Evolutionary conservation across 2,329 filamentous ascomycete species (phyloP).

Genomic region (Fusarium protoensiforme): DNA sequence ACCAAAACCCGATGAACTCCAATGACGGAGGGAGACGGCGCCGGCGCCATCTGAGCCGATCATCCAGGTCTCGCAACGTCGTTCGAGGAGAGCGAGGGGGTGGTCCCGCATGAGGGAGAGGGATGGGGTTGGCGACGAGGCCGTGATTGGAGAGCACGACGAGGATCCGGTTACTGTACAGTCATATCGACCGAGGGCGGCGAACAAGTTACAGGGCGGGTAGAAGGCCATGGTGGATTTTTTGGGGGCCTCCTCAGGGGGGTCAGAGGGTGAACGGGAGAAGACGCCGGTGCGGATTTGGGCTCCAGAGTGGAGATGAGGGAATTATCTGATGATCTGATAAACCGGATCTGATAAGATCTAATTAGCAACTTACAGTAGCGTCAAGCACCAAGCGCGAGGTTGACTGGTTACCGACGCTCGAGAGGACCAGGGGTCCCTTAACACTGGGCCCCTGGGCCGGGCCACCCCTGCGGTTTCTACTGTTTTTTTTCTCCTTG

Average conservation of each 20-base stretch:
- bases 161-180: background rate
- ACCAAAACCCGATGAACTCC: constrained; percentile 17
- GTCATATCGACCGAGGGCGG: constrained; percentile 9
- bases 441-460: constrained; percentile 17
- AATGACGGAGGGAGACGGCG: constrained; percentile 21
- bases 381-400: constrained; percentile 30
- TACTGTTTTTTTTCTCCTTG: constrained; percentile 16
- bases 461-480: constrained; percentile 12
- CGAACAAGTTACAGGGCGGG: constrained; percentile 5
- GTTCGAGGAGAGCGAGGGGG: constrained; percentile 25
- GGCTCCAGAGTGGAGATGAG: constrained; percentile 49
- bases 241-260: background rate
- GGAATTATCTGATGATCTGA: constrained; percentile 67
- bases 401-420: constrained; percentile 37
- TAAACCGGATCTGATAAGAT: constrained; percentile 61
- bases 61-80: constrained; percentile 17
- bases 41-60: constrained; percentile 31
- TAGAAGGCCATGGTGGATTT: constrained; percentile 6
- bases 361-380: constrained; percentile 39
- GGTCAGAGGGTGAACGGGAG: background rate
- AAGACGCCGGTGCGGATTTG: constrained; percentile 11
- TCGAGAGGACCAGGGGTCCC: constrained; percentile 23
- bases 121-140: constrained; percentile 2
- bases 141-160: constrained; percentile 26
- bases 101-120: constrained; percentile 16